Conservation (phyloP, 345 rosid genomes). For the Salix caprea region DNA sequence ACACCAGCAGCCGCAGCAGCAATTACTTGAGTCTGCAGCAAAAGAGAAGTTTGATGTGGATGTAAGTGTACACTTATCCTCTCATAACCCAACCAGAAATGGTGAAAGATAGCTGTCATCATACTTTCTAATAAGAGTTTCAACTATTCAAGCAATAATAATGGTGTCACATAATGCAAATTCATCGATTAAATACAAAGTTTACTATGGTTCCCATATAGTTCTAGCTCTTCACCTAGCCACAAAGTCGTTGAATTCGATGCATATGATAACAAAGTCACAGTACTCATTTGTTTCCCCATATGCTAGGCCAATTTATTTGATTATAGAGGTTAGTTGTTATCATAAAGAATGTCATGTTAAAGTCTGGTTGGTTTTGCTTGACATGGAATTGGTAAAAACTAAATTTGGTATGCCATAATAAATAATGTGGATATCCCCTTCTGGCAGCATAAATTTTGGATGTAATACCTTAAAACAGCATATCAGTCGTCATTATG, state of each 20-base stretch:
- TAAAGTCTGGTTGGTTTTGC: background rate
- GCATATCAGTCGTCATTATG: background rate
- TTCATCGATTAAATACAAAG: background rate
- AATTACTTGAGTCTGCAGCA: conserved; percentile 93
- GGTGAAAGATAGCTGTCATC: background rate
- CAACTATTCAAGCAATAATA: background rate
- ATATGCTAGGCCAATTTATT: background rate
- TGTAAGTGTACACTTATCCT: conserved; percentile 20
- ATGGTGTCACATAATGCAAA: background rate
- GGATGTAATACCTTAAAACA: too few relatives aligned
- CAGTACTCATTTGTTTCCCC: background rate
- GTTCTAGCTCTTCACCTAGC: background rate
- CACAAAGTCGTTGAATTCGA: background rate
- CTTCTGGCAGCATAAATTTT: too few relatives aligned
- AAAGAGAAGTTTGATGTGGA: conserved; percentile 27
- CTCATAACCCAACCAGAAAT: background rate
- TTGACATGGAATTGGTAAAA: background rate
- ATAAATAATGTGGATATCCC: too few relatives aligned
- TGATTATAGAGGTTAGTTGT: background rate
- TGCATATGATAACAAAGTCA: background rate
- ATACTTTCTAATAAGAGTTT: background rate
- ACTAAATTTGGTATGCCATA: too few relatives aligned
- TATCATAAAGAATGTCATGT: background rate
- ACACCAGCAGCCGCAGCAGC: conserved; percentile 99
- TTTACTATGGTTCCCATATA: background rate